phyloP scores from a whole-genome alignment of 2,329 filamentous ascomycete species.

The Diaporthe sp. region DNA sequence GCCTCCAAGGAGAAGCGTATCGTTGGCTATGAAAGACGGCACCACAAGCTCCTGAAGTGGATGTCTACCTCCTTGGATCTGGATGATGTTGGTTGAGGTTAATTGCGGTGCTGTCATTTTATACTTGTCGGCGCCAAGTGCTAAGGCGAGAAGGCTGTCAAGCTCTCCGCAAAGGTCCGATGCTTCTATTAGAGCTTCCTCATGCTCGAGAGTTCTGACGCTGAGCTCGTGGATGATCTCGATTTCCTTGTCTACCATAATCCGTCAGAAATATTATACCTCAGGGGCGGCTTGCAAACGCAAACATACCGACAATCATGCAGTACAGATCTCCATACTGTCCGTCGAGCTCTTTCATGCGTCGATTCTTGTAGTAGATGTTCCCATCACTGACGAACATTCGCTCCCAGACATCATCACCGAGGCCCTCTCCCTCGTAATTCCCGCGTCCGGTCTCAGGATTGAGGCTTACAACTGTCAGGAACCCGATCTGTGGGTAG shows the following conservation, averaged over 20 bases:
- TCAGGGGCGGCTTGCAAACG: background rate
- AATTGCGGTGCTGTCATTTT: constrained; percentile 79
- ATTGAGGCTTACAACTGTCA: constrained; percentile 80
- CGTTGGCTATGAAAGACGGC: constrained; percentile 85
- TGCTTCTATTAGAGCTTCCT: constrained; percentile 74
- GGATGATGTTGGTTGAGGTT: constrained; percentile 77
- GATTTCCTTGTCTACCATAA: constrained; percentile 80
- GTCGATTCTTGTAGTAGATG: constrained; percentile 88
- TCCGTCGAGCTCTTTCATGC: constrained; percentile 85
- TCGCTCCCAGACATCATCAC: constrained; percentile 78
- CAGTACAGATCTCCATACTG: constrained; percentile 89
- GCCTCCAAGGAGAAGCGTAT: constrained; percentile 79
- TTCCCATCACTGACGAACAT: constrained; percentile 80
- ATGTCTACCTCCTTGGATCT: constrained; percentile 85
- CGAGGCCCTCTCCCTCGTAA: constrained; percentile 72
- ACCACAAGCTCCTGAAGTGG: constrained; percentile 89
- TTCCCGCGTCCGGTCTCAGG: constrained; percentile 68
- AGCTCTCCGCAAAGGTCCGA: constrained; percentile 89
- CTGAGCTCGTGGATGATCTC: constrained; percentile 87
- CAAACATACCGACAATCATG: constrained; percentile 78
- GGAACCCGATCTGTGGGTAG: constrained; percentile 91
- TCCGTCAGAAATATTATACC: background rate
- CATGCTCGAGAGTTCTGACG: constrained; percentile 77
- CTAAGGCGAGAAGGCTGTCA: constrained; percentile 86
- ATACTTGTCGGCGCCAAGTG: constrained; percentile 82